Evolutionary conservation across 495 filamentous ascomycete species (phyloP), one percentile per base, ranked within the genome.

Genomic region (Trichoderma asperelloides): DNA sequence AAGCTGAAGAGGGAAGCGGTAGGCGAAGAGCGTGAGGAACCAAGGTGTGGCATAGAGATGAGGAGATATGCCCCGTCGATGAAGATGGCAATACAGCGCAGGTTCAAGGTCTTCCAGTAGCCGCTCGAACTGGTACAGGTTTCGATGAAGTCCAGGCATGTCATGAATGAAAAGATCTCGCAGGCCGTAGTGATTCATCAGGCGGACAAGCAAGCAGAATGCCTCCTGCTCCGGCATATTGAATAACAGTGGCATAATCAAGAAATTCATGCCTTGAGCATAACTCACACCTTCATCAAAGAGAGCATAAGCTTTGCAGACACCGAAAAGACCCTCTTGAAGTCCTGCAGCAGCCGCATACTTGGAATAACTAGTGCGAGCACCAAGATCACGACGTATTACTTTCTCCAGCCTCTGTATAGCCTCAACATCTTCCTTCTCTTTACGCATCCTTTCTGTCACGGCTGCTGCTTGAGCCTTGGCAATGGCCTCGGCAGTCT

Each of bases 161-260:
- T 97, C 96, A 68, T 91, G 89, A 68, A 95, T 87, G 72, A 98
- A 99, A 77, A 99, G 86, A 67, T 96, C 91, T 60, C 95, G 89
- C 13, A 99, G 82, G 64, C 91, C 87, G 74, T 98, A 98, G 68
- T 97, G 91, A 75, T 96, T 96, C 95, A 99, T 99, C 63, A 99
- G 79, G 68, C 90, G 88, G 13, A 97, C 92, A 27, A 99, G 84
- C 55, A 99, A 83, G 70, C 91, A 90, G 73, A 99, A 99, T 0
- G 95, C 93, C 78, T 99, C 95, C 70, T 93, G 93, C 77, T 97
- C 96, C 3, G 93, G 91, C 93, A 97, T 97, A 74, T 97, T 98
- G 77, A 99, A 96, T 6, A 99, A 82, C 39, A 99, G 76, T n/a
- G 96, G 95, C 90, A 97, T 98, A 21, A 89, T 90, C 65, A 99